Base-by-base conservation (phyloP, 2,329 filamentous ascomycete species). In the Gliomastix tumulicola region DNA sequence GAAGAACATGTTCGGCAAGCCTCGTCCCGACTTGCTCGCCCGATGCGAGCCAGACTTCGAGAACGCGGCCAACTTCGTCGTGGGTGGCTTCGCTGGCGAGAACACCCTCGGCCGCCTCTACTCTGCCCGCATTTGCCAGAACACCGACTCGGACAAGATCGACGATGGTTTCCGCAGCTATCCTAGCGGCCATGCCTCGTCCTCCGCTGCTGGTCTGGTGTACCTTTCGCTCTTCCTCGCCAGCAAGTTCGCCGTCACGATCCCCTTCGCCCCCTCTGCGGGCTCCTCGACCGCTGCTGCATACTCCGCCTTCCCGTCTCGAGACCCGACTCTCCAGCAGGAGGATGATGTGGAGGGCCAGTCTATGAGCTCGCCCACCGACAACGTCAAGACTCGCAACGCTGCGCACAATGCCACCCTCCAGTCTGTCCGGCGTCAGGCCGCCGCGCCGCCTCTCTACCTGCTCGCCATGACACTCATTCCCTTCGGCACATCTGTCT, bases 181-280 rank as follows among this genome's bases (percentile, higher is more conserved):
- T 32, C 64, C 64, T 23, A 65, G 61, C 37, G 64, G 65, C n/a
- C 64, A 68, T 49, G 53, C 64, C 6, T 88, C 82, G 28, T 80
- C 83, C 42, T 74, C 84, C 5, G 87, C 86, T 48, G 81, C 82
- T 10, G 89, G 89, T 2, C 66, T 96, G 36, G 76, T 88, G 36
- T 95, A 96, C 56, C 74, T 95, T 13, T 84, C 84, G 3, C 76
- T 97, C 35, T 96, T 88, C 68, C 72, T 97, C 17, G 87, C 85
- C 46, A 84, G 81, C 59, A 90, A 89, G 56, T 84, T 90, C 50
- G 74, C 79, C 41, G 79, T 89, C 43, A 81, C 76, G 9, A 71
- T 88, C 21, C 84, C 85, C 2, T 85, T 82, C 55, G 68, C 73
- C 7, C 68, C 67, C 0, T 32, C 27, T 7, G 56, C 60, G 3